Evolutionary conservation across 192 early-diverging fungal species (phyloP).

Genomic region (Coemansia sp.): DNA sequence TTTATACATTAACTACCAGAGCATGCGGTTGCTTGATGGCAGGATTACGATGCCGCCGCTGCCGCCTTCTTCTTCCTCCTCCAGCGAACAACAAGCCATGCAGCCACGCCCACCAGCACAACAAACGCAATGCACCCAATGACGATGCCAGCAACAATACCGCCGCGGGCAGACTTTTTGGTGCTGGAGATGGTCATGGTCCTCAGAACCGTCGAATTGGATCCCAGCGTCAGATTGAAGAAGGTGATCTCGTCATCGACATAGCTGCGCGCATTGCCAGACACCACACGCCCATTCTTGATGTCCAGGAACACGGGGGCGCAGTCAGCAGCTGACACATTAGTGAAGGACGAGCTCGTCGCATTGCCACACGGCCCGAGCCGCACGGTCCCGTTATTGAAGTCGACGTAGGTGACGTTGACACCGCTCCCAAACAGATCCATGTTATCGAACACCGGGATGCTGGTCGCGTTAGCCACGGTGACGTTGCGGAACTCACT

Average conservation of each 20-base stretch:
- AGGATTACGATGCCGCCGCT: background rate
- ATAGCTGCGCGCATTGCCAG: slow-evolving; percentile 25
- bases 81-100: slow-evolving; percentile 20
- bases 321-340: slow-evolving; percentile 24
- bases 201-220: slow-evolving; percentile 18
- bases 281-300: slow-evolving; percentile 23
- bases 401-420: slow-evolving; percentile 42
- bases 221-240: slow-evolving; percentile 39
- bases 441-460: slow-evolving; percentile 32
- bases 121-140: slow-evolving; percentile 39
- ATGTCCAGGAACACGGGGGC: slow-evolving; percentile 35
- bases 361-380: slow-evolving; percentile 43
- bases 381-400: slow-evolving; percentile 46
- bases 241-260: slow-evolving; percentile 43
- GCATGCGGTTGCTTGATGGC: no score
- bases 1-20: no score
- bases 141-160: slow-evolving; percentile 42
- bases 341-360: slow-evolving; percentile 12
- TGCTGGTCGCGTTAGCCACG: slow-evolving; percentile 34
- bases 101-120: slow-evolving; percentile 10
- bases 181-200: slow-evolving; percentile 50
- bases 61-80: background rate
- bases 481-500: slow-evolving; percentile 48
- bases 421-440: slow-evolving; percentile 28
- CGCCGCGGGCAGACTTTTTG: slow-evolving; percentile 15